Evolutionary conservation across 768 basidiomycete genomes (phyloP).

Genomic region (Tricholoma terreum): DNA sequence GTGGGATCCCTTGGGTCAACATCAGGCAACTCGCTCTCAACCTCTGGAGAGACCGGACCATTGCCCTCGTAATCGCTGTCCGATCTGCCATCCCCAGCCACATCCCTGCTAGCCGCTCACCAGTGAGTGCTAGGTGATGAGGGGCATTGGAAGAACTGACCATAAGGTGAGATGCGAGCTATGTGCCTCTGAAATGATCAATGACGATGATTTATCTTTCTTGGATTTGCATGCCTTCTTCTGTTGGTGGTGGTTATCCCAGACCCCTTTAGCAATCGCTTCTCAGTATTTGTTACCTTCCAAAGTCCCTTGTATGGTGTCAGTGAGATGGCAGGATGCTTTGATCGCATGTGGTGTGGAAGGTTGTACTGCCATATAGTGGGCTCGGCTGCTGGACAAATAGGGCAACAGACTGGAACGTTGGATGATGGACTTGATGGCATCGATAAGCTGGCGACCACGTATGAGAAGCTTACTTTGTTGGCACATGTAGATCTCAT

Average conservation of each 20-base stretch:
- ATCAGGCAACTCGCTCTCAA: too few species aligned
- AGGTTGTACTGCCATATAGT: neutral
- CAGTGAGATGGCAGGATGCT: neutral
- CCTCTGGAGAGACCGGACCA: too few species aligned
- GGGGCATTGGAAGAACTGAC: too few species aligned
- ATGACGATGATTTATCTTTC: neutral
- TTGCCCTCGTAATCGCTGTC: too few species aligned
- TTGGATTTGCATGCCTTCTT: neutral
- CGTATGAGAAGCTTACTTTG: slow-evolving; percentile 15
- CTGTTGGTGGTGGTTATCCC: neutral
- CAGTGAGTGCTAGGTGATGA: too few species aligned
- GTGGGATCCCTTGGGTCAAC: too few species aligned
- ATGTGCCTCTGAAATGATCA: neutral
- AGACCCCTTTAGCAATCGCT: neutral
- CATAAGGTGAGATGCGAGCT: too few species aligned
- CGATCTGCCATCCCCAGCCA: too few species aligned
- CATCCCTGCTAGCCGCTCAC: too few species aligned
- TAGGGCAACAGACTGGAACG: slow-evolving; percentile 13
- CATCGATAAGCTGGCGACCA: slow-evolving; percentile 11
- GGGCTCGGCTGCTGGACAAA: neutral
- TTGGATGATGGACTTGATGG: slow-evolving; percentile 20
- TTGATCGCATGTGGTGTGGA: neutral
- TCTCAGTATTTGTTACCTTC: neutral
- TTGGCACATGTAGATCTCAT: slow-evolving; percentile 15
- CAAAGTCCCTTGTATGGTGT: neutral